phyloP scores from a whole-genome alignment of 2,329 filamentous ascomycete genomes.

The Aspergillus sp. region DNA sequence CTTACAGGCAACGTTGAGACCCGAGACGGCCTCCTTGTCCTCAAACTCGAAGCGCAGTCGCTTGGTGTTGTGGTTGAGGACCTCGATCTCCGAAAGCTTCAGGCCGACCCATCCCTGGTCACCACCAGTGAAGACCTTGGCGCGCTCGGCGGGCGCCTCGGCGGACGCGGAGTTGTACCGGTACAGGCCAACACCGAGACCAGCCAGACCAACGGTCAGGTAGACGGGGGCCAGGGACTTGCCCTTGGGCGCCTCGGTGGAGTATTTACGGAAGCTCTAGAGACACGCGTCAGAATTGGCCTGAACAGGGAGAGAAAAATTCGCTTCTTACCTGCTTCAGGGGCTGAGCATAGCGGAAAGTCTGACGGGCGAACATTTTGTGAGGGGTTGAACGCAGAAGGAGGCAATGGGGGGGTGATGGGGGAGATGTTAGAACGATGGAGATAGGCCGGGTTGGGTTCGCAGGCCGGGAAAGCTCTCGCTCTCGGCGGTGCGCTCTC shows the following conservation, averaged over 20 bases:
- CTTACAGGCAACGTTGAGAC: constrained; percentile 72
- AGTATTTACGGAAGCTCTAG: constrained; percentile 70
- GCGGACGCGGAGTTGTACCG: constrained; percentile 43
- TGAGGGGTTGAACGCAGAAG: constrained; percentile 12
- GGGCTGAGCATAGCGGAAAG: constrained; percentile 64
- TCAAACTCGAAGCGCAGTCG: constrained; percentile 83
- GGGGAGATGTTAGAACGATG: constrained; percentile 12
- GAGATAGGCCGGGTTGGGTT: constrained; percentile 8
- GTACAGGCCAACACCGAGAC: constrained; percentile 57
- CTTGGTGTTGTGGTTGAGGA: constrained; percentile 94
- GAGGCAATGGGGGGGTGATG: constrained; percentile 11
- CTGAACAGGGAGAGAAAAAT: background rate
- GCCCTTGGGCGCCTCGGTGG: constrained; percentile 56
- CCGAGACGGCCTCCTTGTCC: constrained; percentile 79
- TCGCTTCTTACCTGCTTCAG: constrained; percentile 59
- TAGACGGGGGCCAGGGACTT: constrained; percentile 63
- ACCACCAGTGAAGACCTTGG: constrained; percentile 70
- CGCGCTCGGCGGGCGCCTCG: constrained; percentile 34
- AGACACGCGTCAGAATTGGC: background rate
- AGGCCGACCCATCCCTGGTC: constrained; percentile 87
- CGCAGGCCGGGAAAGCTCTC: constrained; percentile 7
- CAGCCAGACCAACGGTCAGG: constrained; percentile 36
- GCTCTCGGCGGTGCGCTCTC: constrained; percentile 10
- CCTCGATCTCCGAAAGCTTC: constrained; percentile 73
- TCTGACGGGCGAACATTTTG: constrained; percentile 67